Evolutionary conservation across 116 monocot genomes (phyloP).

Genomic region (Dioscorea cayenensis): DNA sequence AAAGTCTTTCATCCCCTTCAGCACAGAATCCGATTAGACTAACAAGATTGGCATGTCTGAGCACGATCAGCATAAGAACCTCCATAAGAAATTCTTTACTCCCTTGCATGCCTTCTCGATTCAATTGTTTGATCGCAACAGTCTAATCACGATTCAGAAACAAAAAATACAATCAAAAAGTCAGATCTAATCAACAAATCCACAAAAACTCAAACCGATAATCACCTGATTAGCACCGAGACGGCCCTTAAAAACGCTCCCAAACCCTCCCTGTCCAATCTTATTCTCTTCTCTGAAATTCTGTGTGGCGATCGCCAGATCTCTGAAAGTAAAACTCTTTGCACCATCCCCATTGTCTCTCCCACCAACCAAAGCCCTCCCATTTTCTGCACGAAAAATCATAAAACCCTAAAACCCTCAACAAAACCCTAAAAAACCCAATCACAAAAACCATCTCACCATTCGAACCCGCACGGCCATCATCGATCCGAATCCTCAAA

Average conservation of each 20-base stretch:
- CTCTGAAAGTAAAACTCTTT: conserved; percentile 37
- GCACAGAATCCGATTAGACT: conserved; percentile 71
- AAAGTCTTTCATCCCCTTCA: conserved; percentile 60
- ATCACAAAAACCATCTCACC: background rate
- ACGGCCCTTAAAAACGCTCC: conserved; percentile 65
- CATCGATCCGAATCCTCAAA: background rate
- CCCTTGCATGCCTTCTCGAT: conserved; percentile 55
- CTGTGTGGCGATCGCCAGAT: conserved; percentile 52
- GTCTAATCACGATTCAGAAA: conserved; percentile 14
- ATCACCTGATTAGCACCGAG: conserved; percentile 50
- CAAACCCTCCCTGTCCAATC: conserved; percentile 83
- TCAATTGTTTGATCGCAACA: conserved; percentile 84
- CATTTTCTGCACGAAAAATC: background rate
- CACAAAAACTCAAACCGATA: background rate
- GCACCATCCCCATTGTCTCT: conserved; percentile 19
- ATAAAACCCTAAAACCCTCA: background rate
- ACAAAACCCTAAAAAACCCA: background rate
- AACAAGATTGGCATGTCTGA: conserved; percentile 60
- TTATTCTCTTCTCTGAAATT: conserved; percentile 60
- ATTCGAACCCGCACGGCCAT: background rate
- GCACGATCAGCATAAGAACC: conserved; percentile 69
- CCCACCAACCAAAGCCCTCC: background rate
- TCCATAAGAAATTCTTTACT: conserved; percentile 77
- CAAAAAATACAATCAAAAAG: conserved; percentile 3
- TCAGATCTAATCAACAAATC: background rate